phyloP scores from a whole-genome alignment of 257 asterid species.

The Eustoma russellianum region DNA sequence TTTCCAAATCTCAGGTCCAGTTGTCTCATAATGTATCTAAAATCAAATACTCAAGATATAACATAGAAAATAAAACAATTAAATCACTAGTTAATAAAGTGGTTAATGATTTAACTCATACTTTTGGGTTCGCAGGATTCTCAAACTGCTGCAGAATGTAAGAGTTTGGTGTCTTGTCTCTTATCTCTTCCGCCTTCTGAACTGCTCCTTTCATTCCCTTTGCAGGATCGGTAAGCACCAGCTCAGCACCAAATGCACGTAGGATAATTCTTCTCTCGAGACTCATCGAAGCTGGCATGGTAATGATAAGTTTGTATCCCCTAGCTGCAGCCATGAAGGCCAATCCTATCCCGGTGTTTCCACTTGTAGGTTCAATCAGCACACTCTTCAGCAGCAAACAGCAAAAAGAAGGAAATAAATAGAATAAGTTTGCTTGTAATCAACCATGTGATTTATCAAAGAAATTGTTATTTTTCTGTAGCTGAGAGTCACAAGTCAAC shows the following conservation, averaged over 20 bases:
- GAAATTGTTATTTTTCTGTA: neutral
- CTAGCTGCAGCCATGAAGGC: conserved; percentile 96
- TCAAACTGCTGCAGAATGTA: conserved; percentile 91
- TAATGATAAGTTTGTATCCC: conserved; percentile 76
- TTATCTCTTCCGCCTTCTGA: conserved; percentile 82
- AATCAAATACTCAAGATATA: neutral
- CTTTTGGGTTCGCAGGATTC: conserved; percentile 96
- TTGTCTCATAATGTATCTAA: conserved; percentile 76
- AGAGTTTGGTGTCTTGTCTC: conserved; percentile 71
- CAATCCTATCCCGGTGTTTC: conserved; percentile 93
- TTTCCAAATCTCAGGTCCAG: conserved; percentile 87
- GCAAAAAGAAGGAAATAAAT: neutral
- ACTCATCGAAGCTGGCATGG: conserved; percentile 92
- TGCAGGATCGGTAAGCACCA: conserved; percentile 82
- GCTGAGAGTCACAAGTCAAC: neutral
- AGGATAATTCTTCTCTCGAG: conserved; percentile 83
- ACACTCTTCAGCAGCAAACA: conserved; percentile 46
- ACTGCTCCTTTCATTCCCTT: conserved; percentile 90
- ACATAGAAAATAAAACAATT: neutral
- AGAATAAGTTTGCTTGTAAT: neutral
- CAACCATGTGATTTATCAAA: neutral
- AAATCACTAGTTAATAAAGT: too few species aligned
- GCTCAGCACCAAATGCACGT: conserved; percentile 87
- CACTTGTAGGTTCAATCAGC: conserved; percentile 91
- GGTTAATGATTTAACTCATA: conserved; percentile 2